Evolutionary conservation across 768 basidiomycete species (phyloP).

Genomic region (Filobasidium wieringae): DNA sequence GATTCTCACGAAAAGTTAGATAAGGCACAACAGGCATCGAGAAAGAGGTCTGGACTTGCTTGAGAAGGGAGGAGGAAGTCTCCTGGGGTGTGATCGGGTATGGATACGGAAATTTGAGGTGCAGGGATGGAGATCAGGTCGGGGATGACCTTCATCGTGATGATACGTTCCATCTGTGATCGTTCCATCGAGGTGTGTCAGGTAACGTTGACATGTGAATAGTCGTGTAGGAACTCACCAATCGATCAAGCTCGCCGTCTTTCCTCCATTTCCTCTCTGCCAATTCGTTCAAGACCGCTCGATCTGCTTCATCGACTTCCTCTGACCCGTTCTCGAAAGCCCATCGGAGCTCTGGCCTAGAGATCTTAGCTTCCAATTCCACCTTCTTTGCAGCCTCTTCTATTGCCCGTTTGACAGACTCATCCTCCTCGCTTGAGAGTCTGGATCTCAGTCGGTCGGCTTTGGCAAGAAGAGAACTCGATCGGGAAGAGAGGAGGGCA

Average conservation of each 20-base stretch:
- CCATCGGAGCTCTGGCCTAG: constrained; percentile 74
- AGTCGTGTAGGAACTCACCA: constrained; percentile 48
- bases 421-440: constrained; percentile 24
- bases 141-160: constrained; percentile 83
- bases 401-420: constrained; percentile 43
- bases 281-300: constrained; percentile 49
- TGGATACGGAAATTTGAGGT: constrained; percentile 57
- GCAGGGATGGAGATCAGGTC: constrained; percentile 64
- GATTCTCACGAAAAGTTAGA: too few relatives aligned
- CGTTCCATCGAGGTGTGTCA: too few relatives aligned
- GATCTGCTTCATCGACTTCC: constrained; percentile 21
- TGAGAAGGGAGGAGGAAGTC: constrained; percentile 55
- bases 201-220: not conserved
- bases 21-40: too few relatives aligned
- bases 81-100: constrained; percentile 55
- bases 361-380: constrained; percentile 67
- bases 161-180: constrained; percentile 73
- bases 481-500: constrained; percentile 55
- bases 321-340: constrained; percentile 53
- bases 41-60: constrained; percentile 41
- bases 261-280: constrained; percentile 75
- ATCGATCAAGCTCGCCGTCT: constrained; percentile 66
- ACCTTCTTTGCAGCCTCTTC: constrained; percentile 48
- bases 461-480: constrained; percentile 45
- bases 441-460: constrained; percentile 41